These are phyloP conservation scores for Sclerotinia glacialis DNA, from an alignment of 2,329 filamentous ascomycete species.

Conservation along the genomic window DNA sequence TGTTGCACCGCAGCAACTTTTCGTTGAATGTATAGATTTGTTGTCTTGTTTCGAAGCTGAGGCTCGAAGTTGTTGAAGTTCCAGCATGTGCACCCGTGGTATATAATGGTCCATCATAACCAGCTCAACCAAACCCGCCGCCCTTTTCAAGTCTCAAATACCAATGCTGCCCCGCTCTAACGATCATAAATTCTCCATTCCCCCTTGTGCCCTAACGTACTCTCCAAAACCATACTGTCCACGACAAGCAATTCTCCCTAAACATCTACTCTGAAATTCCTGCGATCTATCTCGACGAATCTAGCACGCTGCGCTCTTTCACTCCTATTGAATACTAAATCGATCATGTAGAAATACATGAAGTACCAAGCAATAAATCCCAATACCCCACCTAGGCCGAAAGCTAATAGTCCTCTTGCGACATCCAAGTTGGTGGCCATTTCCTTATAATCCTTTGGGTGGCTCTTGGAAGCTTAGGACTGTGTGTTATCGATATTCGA, in stretches of 20 bases:
- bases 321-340: background rate
- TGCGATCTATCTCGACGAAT: background rate
- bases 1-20: background rate
- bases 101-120: background rate
- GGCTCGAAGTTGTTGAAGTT: background rate
- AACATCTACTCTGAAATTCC: background rate
- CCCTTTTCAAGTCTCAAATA: too few species aligned
- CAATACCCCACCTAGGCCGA: background rate
- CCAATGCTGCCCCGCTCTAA: background rate
- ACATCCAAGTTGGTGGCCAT: background rate
- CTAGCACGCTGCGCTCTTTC: background rate
- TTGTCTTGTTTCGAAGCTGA: background rate
- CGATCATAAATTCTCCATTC: background rate
- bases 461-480: background rate
- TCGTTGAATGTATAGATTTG: background rate
- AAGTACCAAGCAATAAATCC: background rate
- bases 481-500: background rate
- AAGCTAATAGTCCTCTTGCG: background rate
- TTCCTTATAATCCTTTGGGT: background rate
- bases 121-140: background rate
- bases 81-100: background rate
- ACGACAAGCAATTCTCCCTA: background rate
- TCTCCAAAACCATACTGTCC: background rate
- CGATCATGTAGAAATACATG: slow-evolving; percentile 2
- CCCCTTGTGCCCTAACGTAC: background rate